phyloP scores from a whole-genome alignment of 1,284 basidiomycete species.

The Amylostereum areolatum region DNA sequence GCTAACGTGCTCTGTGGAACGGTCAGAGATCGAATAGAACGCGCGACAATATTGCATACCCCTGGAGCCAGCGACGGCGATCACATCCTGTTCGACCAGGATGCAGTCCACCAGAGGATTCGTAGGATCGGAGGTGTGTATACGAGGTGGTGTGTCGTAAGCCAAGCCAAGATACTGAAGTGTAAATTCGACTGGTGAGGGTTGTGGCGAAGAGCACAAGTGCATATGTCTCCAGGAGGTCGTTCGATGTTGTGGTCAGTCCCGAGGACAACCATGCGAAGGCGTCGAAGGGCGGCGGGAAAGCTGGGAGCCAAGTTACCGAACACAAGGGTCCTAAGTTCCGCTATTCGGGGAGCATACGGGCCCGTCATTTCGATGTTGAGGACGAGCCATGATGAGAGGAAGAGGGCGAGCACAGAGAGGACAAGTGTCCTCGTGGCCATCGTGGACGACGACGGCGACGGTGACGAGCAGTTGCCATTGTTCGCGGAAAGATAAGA shows the following conservation, averaged over 20 bases:
- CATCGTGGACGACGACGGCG: too few relatives aligned
- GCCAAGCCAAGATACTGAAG: background rate
- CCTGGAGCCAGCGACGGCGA: conserved; percentile 51
- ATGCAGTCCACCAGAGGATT: conserved; percentile 53
- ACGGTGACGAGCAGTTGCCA: too few relatives aligned
- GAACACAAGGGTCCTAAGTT: too few relatives aligned
- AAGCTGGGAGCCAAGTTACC: too few relatives aligned
- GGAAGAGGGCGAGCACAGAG: too few relatives aligned
- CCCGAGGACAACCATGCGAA: too few relatives aligned
- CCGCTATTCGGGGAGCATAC: too few relatives aligned
- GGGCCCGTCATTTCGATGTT: too few relatives aligned
- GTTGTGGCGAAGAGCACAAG: conserved; percentile 7
- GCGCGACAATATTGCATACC: conserved; percentile 30
- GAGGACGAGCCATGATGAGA: too few relatives aligned
- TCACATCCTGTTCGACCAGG: conserved; percentile 48
- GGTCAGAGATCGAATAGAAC: conserved; percentile 7
- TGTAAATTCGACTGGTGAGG: background rate
- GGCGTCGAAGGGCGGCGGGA: too few relatives aligned
- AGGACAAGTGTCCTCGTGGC: too few relatives aligned
- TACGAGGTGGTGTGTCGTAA: too few relatives aligned
- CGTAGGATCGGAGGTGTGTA: background rate
- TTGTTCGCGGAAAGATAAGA: background rate
- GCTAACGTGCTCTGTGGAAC: conserved; percentile 22
- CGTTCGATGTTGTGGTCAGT: background rate
- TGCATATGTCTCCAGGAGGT: conserved; percentile 5